Percentiles rank a stretch among this genome's conserved stretches.
phyloP scores from a whole-genome alignment of 768 basidiomycete species.

The Auriscalpium vulgare region DNA sequence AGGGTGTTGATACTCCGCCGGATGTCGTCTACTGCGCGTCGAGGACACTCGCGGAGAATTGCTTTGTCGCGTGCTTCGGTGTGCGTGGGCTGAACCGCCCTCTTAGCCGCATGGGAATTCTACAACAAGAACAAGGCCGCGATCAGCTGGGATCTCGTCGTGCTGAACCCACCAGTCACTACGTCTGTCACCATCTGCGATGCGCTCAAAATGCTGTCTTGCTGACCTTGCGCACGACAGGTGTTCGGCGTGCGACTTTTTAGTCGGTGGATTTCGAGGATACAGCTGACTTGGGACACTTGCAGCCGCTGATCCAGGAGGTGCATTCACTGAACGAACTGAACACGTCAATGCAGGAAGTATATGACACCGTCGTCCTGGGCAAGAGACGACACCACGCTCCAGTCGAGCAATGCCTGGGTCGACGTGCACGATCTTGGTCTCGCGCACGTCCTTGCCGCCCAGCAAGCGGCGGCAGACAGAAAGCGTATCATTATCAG shows the following conservation, averaged over 20 bases:
- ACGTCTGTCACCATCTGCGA: constrained; percentile 10
- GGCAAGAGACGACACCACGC: background rate
- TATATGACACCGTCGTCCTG: constrained; percentile 2
- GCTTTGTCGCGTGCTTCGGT: background rate
- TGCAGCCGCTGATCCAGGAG: constrained; percentile 19
- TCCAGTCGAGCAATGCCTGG: constrained; percentile 1
- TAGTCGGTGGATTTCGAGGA: too few species aligned
- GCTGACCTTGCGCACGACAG: background rate
- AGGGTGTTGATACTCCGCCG: constrained; percentile 34
- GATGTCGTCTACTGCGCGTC: constrained; percentile 48
- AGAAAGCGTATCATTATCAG: constrained; percentile 28
- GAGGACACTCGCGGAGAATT: constrained; percentile 56
- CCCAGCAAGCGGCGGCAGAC: constrained; percentile 20
- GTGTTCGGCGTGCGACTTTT: too few species aligned
- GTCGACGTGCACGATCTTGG: constrained; percentile 28
- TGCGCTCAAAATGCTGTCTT: background rate
- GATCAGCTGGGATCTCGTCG: constrained; percentile 25
- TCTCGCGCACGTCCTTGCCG: constrained; percentile 17
- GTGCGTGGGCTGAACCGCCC: constrained; percentile 6
- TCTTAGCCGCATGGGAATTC: constrained; percentile 27
- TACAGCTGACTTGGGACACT: too few species aligned
- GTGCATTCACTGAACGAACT: constrained; percentile 22
- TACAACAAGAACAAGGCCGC: constrained; percentile 17
- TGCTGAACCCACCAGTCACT: constrained; percentile 28
- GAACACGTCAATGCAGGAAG: constrained; percentile 23